These are phyloP conservation scores for Geotrichum restrictum DNA, from an alignment of 1,139 yeast species.

Conservation along the genomic window DNA sequence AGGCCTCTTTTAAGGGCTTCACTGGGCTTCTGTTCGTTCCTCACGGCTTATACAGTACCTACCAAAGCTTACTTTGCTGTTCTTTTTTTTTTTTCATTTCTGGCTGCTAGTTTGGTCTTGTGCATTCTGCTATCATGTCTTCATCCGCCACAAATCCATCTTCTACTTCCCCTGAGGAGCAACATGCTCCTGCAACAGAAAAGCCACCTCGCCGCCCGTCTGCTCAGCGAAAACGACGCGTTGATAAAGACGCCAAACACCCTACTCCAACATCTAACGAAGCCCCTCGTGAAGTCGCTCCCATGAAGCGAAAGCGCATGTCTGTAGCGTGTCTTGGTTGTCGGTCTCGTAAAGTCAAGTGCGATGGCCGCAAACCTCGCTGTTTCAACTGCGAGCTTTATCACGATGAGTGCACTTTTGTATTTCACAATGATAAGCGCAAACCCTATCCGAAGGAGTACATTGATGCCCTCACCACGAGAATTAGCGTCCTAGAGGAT, in stretches of 20 bases:
- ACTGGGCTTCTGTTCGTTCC: no score
- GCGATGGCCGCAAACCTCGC: conserved; percentile 62
- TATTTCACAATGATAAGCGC: conserved; percentile 24
- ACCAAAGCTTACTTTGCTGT: no score
- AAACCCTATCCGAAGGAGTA: conserved; percentile 26
- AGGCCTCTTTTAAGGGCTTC: no score
- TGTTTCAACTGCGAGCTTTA: conserved; percentile 63
- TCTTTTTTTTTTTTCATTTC: no score
- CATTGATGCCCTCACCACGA: conserved; percentile 22
- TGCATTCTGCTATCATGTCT: no score
- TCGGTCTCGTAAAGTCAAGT: conserved; percentile 52
- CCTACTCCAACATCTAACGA: background rate
- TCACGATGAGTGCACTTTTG: conserved; percentile 33
- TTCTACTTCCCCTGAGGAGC: background rate
- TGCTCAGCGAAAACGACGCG: background rate
- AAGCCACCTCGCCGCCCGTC: background rate
- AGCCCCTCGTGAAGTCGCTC: conserved; percentile 3
- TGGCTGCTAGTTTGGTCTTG: no score
- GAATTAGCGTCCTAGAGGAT: conserved; percentile 21
- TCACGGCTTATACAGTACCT: no score
- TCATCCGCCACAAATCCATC: background rate
- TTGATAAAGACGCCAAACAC: background rate
- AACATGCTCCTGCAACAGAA: background rate
- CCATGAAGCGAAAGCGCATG: conserved; percentile 39
- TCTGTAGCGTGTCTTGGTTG: conserved; percentile 65